Conservation (phyloP, 2,329 filamentous ascomycete genomes). For the Microdochium paspali region DNA sequence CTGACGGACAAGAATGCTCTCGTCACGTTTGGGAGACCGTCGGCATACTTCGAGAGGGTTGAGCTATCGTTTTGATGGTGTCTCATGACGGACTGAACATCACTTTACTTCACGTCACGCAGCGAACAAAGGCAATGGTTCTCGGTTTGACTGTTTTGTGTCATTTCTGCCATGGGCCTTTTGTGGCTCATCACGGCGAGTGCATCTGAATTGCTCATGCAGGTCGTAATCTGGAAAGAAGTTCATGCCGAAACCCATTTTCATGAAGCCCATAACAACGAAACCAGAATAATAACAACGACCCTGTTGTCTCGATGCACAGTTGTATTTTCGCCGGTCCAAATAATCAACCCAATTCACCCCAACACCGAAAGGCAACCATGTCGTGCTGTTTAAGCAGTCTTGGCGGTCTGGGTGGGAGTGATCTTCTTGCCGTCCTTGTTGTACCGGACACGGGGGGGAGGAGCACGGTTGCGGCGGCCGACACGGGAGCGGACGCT, state of each 20-base stretch:
- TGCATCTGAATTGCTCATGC: constrained; percentile 3
- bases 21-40: constrained; percentile 20
- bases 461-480: constrained; percentile 97
- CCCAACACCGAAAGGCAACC: constrained; percentile 12
- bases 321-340: background rate
- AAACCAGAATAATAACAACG: background rate
- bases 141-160: background rate
- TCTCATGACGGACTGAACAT: background rate
- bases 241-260: constrained; percentile 5
- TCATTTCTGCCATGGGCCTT: background rate
- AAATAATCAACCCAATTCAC: constrained; percentile 6
- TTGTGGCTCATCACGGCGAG: background rate
- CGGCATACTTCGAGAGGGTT: constrained; percentile 6
- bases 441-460: constrained; percentile 97
- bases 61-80: background rate
- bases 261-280: constrained; percentile 1
- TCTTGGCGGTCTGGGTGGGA: constrained; percentile 71
- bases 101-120: background rate
- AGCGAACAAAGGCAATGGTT: no score
- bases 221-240: constrained; percentile 5
- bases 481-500: constrained; percentile 96
- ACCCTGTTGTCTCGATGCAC: constrained; percentile 1
- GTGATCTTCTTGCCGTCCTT: constrained; percentile 99
- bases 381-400: constrained; percentile 24
- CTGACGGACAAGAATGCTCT: constrained; percentile 12